These are phyloP conservation scores for Fusarium praegraminearum DNA, from an alignment of 2,329 filamentous ascomycete species.

Conservation along the genomic window DNA sequence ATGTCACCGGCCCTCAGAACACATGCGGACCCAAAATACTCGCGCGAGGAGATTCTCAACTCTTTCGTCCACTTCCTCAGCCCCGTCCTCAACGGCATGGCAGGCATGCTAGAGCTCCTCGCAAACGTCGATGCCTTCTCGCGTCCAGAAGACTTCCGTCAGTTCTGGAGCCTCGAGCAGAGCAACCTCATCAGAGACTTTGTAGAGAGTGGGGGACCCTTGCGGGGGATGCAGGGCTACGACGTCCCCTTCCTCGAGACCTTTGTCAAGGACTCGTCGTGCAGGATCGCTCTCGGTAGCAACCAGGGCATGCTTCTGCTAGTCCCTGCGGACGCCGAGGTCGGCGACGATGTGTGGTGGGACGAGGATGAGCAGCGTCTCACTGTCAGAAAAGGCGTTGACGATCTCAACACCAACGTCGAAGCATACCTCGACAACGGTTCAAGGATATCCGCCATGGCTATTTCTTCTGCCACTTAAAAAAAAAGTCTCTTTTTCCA, in stretches of 20 bases:
- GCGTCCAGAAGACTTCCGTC: slow-evolving; percentile 51
- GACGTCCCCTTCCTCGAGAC: slow-evolving; percentile 45
- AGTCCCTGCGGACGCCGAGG: slow-evolving; percentile 46
- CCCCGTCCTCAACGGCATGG: slow-evolving; percentile 53
- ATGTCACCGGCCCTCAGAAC: slow-evolving; percentile 44
- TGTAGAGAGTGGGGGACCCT: slow-evolving; percentile 46
- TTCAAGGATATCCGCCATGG: slow-evolving; percentile 40
- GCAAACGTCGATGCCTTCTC: slow-evolving; percentile 50
- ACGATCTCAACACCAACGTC: slow-evolving; percentile 26
- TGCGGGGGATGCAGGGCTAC: slow-evolving; percentile 43
- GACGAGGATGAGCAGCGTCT: slow-evolving; percentile 40
- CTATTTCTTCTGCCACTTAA: slow-evolving; percentile 44
- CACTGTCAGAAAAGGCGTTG: slow-evolving; percentile 37
- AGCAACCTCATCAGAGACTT: slow-evolving; percentile 52
- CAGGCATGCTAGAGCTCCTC: slow-evolving; percentile 51
- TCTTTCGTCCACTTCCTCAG: slow-evolving; percentile 51
- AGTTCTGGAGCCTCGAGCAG: slow-evolving; percentile 52
- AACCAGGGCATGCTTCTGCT: slow-evolving; percentile 45
- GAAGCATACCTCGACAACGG: slow-evolving; percentile 43
- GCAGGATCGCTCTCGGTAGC: slow-evolving; percentile 46
- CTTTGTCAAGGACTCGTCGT: slow-evolving; percentile 45
- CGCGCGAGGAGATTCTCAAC: slow-evolving; percentile 47
- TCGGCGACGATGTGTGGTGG: slow-evolving; percentile 48
- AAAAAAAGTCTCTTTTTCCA: not conserved
- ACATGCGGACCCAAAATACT: slow-evolving; percentile 31